phyloP scores from a whole-genome alignment of 2,329 filamentous ascomycete genomes.

The Trichoderma cornu-damae region DNA sequence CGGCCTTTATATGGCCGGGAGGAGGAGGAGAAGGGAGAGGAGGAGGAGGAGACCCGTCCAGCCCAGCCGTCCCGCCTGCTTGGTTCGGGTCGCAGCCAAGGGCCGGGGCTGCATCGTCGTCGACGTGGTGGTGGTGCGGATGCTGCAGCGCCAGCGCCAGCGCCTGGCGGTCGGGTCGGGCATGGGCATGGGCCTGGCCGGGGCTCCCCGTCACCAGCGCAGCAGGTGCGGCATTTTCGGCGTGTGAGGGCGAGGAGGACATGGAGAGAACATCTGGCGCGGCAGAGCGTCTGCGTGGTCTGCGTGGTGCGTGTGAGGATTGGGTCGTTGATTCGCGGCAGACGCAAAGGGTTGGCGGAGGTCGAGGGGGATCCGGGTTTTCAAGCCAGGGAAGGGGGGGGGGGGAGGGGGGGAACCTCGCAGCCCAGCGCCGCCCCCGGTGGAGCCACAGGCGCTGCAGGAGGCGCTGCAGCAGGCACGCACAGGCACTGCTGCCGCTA shows the following conservation, averaged over 20 bases:
- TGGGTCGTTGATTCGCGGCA: conserved; percentile 25
- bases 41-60: not conserved
- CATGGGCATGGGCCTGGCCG: conserved; percentile 19
- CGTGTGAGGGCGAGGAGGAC: conserved; percentile 47
- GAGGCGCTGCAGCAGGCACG: no score
- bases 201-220: conserved; percentile 41
- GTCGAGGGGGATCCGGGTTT: conserved; percentile 13
- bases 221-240: conserved; percentile 52
- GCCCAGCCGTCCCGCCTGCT: not conserved
- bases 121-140: conserved; percentile 14
- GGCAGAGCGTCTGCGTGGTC: conserved; percentile 26
- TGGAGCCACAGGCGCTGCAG: not conserved
- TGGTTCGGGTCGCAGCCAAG: conserved; percentile 1
- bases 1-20: conserved; percentile 40
- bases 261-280: conserved; percentile 55
- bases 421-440: conserved; percentile 1
- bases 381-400: conserved; percentile 7
- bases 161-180: conserved; percentile 16
- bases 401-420: no score
- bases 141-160: conserved; percentile 10
- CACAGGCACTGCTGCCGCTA: not conserved
- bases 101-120: conserved; percentile 11
- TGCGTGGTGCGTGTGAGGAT: conserved; percentile 24
- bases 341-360: conserved; percentile 19
- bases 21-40: not conserved